Percentiles rank a stretch among this genome's conserved stretches.
Evolutionary conservation across 352 stramenopile genomes (phyloP).

Genomic region (Phytophthora crassamura): DNA sequence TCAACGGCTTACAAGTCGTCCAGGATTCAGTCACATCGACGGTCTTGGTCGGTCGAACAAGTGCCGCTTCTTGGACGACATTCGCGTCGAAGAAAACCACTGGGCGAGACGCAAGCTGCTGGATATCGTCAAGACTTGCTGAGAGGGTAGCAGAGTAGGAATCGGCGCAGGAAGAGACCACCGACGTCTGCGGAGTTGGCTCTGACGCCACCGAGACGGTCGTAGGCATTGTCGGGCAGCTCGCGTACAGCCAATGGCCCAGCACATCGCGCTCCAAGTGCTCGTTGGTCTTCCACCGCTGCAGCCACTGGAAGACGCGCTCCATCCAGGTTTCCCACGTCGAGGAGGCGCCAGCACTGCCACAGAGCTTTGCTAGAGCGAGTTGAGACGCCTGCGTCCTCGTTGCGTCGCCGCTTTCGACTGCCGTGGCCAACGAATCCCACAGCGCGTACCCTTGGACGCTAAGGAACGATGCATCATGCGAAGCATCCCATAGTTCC

Average conservation of each 20-base stretch:
- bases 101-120: slow-evolving; percentile 52
- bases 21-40: slow-evolving; percentile 49
- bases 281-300: slow-evolving; percentile 58
- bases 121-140: slow-evolving; percentile 45
- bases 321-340: slow-evolving; percentile 71
- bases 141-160: slow-evolving; percentile 43
- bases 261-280: slow-evolving; percentile 64
- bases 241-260: slow-evolving; percentile 68
- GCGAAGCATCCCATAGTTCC: slow-evolving; percentile 48
- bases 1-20: slow-evolving; percentile 35
- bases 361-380: slow-evolving; percentile 37
- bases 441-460: slow-evolving; percentile 50
- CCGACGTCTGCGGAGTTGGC: slow-evolving; percentile 20
- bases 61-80: slow-evolving; percentile 50
- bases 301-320: slow-evolving; percentile 58
- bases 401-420: slow-evolving; percentile 17
- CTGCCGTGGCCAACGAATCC: slow-evolving; percentile 37
- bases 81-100: slow-evolving; percentile 53
- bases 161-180: slow-evolving; percentile 35
- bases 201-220: slow-evolving; percentile 23
- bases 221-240: slow-evolving; percentile 50
- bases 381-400: slow-evolving; percentile 20
- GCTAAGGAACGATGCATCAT: slow-evolving; percentile 53
- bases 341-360: slow-evolving; percentile 21
- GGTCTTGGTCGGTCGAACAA: slow-evolving; percentile 46